Conservation (phyloP, 2,329 filamentous ascomycete genomes). For the Paraconiothyrium sp. region DNA sequence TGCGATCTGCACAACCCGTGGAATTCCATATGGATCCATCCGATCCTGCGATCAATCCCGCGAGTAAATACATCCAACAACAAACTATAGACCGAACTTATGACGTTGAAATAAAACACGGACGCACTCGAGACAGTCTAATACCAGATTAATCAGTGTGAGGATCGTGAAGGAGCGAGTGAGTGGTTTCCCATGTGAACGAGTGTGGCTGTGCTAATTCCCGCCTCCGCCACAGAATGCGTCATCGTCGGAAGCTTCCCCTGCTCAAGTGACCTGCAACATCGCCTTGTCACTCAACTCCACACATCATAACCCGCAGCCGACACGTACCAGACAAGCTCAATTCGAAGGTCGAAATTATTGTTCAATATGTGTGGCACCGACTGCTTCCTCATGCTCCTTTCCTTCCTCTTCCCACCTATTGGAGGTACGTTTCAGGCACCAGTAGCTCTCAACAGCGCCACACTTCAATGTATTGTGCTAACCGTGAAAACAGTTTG, state of each 20-base stretch:
- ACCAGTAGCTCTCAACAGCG: slow-evolving; percentile 14
- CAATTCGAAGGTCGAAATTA: slow-evolving; percentile 1
- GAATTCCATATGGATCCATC: no score
- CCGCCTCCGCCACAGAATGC: slow-evolving; percentile 11
- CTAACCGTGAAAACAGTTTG: slow-evolving; percentile 70
- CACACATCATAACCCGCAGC: background rate
- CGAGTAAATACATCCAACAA: no score
- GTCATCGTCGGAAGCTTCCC: slow-evolving; percentile 3
- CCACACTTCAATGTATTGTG: background rate
- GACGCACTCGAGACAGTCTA: no score
- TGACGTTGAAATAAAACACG: no score
- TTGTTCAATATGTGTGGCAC: slow-evolving; percentile 63
- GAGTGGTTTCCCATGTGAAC: background rate
- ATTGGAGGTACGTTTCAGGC: slow-evolving; percentile 59
- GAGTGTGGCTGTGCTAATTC: background rate
- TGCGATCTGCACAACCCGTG: no score
- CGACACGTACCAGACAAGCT: slow-evolving; percentile 1
- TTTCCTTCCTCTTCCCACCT: slow-evolving; percentile 70
- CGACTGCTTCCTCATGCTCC: slow-evolving; percentile 68
- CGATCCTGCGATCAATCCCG: no score
- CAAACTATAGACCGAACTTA: no score
- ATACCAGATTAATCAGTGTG: no score
- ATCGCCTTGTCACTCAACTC: slow-evolving; percentile 2
- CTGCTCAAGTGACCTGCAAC: slow-evolving; percentile 6
- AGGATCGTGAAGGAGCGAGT: background rate